phyloP scores from a whole-genome alignment of 805 yeast species.

The Pichia ethanolica region DNA sequence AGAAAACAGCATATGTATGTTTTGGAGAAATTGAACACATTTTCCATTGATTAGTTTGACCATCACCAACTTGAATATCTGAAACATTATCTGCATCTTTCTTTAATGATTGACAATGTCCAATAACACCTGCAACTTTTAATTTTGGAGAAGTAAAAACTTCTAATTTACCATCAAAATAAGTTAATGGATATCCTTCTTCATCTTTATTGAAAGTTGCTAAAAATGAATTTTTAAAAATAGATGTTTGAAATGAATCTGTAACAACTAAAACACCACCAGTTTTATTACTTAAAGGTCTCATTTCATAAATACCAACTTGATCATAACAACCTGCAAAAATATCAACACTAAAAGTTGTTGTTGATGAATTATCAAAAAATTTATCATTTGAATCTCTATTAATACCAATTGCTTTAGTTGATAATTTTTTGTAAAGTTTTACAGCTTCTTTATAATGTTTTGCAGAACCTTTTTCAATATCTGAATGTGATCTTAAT shows the following conservation, averaged over 20 bases:
- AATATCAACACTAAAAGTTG: slow-evolving; percentile 79
- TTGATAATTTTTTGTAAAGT: slow-evolving; percentile 69
- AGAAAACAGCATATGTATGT: slow-evolving; percentile 83
- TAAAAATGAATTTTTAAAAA: slow-evolving; percentile 86
- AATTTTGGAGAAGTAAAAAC: slow-evolving; percentile 82
- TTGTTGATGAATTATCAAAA: slow-evolving; percentile 31
- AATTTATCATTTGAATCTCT: slow-evolving; percentile 31
- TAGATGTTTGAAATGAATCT: slow-evolving; percentile 91
- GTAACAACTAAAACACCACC: slow-evolving; percentile 86
- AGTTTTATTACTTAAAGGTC: slow-evolving; percentile 71
- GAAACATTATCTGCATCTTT: slow-evolving; percentile 70
- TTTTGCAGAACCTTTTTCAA: slow-evolving; percentile 83
- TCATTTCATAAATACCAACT: slow-evolving; percentile 92
- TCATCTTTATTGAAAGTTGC: slow-evolving; percentile 83
- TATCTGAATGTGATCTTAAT: slow-evolving; percentile 93
- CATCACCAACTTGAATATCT: slow-evolving; percentile 90
- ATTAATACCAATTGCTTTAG: slow-evolving; percentile 51
- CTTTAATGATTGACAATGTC: slow-evolving; percentile 76
- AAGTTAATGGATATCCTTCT: slow-evolving; percentile 81
- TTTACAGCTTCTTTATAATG: slow-evolving; percentile 82
- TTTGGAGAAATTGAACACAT: slow-evolving; percentile 80
- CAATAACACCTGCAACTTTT: slow-evolving; percentile 87
- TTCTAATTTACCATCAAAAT: slow-evolving; percentile 82
- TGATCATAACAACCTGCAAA: slow-evolving; percentile 96
- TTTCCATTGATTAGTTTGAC: slow-evolving; percentile 85